phyloP scores from a whole-genome alignment of 371 early-diverging fungal genomes.

The Circinella umbellata region DNA sequence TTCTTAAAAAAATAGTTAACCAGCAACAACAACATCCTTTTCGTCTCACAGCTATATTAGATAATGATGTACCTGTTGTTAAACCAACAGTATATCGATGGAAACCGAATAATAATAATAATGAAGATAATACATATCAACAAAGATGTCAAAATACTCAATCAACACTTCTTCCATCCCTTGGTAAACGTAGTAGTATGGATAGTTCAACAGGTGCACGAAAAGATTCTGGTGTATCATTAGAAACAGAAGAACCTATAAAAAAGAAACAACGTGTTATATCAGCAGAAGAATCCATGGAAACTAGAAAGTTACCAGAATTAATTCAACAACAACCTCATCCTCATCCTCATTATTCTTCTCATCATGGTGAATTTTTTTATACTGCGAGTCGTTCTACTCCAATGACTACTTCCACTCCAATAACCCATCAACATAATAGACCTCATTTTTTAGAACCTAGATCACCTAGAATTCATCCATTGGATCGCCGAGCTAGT shows the following conservation, averaged over 20 bases:
- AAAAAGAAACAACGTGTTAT: conserved; percentile 41
- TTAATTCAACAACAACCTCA: background rate
- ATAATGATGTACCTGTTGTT: conserved; percentile 16
- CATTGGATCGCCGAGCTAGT: conserved; percentile 11
- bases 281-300: conserved; percentile 31
- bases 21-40: conserved; percentile 6
- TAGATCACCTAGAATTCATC: conserved; percentile 13
- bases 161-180: background rate
- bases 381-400: no score
- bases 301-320: conserved; percentile 30
- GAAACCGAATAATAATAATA: conserved; percentile 9
- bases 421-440: no score
- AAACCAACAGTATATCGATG: conserved; percentile 25
- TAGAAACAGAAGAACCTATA: conserved; percentile 27
- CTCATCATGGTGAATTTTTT: no score
- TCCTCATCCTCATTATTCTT: no score
- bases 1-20: background rate
- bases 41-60: conserved; percentile 9
- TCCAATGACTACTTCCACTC: no score
- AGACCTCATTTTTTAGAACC: background rate
- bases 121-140: background rate
- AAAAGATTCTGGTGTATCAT: conserved; percentile 39
- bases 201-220: conserved; percentile 8
- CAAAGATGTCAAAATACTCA: no score
- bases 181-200: background rate